phyloP scores from a whole-genome alignment of 75 land plant species.

The Cryptomeria japonica region DNA sequence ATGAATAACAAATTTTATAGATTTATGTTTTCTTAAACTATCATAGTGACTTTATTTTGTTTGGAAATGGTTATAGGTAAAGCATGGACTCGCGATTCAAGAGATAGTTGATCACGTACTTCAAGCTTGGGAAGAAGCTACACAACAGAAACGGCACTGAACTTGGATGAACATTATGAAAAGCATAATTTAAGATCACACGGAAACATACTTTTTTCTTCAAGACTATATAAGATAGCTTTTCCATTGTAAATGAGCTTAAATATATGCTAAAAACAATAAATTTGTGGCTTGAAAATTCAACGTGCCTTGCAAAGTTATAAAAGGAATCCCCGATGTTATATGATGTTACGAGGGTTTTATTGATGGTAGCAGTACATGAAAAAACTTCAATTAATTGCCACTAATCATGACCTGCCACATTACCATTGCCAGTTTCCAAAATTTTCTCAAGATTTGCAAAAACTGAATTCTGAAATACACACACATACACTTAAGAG shows the following conservation, averaged over 20 bases:
- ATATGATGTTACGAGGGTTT: not conserved
- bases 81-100: constrained; percentile 81
- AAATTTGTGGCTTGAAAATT: not conserved
- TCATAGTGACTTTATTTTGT: not conserved
- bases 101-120: constrained; percentile 74
- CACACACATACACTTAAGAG: too few species aligned
- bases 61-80: constrained; percentile 56
- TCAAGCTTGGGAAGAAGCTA: constrained; percentile 69
- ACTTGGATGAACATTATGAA: not conserved
- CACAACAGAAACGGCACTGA: constrained; percentile 55
- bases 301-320: not conserved
- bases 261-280: not conserved
- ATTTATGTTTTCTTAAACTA: not conserved
- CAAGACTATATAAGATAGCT: not conserved
- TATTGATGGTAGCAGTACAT: not conserved
- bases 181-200: not conserved
- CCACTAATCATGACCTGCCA: too few species aligned
- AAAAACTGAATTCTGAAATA: too few species aligned
- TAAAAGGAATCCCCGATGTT: not conserved
- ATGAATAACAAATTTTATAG: not conserved
- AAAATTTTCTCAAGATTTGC: too few species aligned
- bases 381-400: too few species aligned
- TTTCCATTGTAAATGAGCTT: not conserved
- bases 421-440: too few species aligned
- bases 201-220: not conserved